A percentile compares a stretch with the other conserved stretches of the same genome.
Evolutionary conservation across 768 basidiomycete species (phyloP).

Genomic region (Termitomyces eurrhizus): DNA sequence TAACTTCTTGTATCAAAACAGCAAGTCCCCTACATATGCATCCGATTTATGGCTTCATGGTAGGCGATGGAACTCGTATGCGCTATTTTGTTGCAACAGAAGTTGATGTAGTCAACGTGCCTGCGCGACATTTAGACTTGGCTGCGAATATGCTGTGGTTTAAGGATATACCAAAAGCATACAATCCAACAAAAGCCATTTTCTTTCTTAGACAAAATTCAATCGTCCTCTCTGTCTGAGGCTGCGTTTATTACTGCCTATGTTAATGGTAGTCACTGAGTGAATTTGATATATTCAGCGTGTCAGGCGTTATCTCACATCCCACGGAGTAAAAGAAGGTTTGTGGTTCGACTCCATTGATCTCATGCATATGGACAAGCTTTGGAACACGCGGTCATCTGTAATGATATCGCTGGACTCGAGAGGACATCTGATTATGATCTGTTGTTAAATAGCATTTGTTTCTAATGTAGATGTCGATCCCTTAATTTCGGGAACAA

Average conservation of each 20-base stretch:
- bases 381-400: conserved; percentile 47
- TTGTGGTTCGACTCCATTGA: conserved; percentile 59
- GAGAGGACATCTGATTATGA: conserved; percentile 16
- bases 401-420: conserved; percentile 63
- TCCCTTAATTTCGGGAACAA: conserved; percentile 41
- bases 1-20: conserved; percentile 81
- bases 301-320: conserved; percentile 67
- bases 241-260: conserved; percentile 33
- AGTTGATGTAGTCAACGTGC: conserved; percentile 80
- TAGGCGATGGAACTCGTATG: conserved; percentile 80
- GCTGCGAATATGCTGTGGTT: conserved; percentile 84
- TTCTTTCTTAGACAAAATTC: conserved; percentile 80
- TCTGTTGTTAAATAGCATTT: background rate
- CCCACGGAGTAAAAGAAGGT: conserved; percentile 69
- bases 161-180: conserved; percentile 82
- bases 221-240: conserved; percentile 69
- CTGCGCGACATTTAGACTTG: conserved; percentile 86
- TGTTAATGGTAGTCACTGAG: background rate
- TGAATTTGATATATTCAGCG: conserved; percentile 36
- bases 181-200: conserved; percentile 58
- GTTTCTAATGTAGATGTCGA: background rate
- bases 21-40: conserved; percentile 34
- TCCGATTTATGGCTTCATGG: background rate
- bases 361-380: conserved; percentile 65
- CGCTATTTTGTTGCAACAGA: conserved; percentile 88